Percentiles rank a stretch among this genome's conserved stretches.
Conservation (phyloP, 1,284 basidiomycete species). For the Cutaneotrichosporon dermatis region DNA sequence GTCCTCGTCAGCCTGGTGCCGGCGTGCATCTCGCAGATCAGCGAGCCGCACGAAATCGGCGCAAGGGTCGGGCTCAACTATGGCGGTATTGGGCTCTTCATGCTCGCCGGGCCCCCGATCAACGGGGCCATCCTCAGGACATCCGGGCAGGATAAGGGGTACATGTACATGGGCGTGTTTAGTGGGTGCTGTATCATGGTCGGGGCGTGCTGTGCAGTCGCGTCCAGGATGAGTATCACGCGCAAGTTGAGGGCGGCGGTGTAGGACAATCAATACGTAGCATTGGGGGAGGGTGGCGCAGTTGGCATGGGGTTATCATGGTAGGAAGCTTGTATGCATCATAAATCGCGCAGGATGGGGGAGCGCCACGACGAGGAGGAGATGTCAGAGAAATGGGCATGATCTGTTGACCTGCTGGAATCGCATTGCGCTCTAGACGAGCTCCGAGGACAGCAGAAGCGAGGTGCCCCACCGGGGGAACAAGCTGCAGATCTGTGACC, state of each 20-base stretch:
- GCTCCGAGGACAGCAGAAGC: too few species aligned
- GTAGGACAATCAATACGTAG: neutral
- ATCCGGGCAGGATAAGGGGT: conserved; percentile 10
- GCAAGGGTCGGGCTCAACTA: conserved; percentile 29
- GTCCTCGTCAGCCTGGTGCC: conserved; percentile 31
- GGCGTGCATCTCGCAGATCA: conserved; percentile 25
- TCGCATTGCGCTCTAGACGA: too few species aligned
- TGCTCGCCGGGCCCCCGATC: conserved; percentile 41
- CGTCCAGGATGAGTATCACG: neutral
- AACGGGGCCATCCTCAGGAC: conserved; percentile 36
- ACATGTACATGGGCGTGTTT: conserved; percentile 3
- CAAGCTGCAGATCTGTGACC: too few species aligned
- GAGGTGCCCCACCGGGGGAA: too few species aligned
- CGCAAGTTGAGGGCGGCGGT: neutral
- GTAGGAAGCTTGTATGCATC: too few species aligned
- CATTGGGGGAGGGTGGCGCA: too few species aligned
- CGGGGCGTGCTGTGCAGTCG: neutral
- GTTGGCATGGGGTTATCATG: too few species aligned
- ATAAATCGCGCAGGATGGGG: too few species aligned
- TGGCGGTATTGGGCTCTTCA: conserved; percentile 26
- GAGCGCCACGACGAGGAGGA: too few species aligned
- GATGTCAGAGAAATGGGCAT: too few species aligned
- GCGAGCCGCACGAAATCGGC: conserved; percentile 27
- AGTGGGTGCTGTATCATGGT: neutral
- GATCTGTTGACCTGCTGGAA: too few species aligned